Evolutionary conservation across 202 grass and related monocot species (phyloP).

Genomic region (Schoenoplectus tabernaemontani): DNA sequence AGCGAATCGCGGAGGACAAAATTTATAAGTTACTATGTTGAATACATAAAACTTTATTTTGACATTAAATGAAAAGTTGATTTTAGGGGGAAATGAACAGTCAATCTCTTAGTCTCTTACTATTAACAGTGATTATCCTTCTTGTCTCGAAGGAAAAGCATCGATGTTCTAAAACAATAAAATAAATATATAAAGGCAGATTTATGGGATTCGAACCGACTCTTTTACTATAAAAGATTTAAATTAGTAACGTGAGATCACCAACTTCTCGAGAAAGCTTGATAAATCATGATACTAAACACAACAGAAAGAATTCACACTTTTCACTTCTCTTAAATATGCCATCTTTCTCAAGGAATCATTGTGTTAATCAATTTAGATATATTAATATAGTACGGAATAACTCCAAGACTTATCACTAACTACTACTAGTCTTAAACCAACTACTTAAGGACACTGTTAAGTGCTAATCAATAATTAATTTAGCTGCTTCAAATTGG

Average conservation of each 20-base stretch:
- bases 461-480: neutral
- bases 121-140: neutral
- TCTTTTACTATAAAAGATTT: slow-evolving; percentile 3
- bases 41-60: too few species aligned
- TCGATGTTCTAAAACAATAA: neutral
- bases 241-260: slow-evolving; percentile 1
- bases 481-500: neutral
- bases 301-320: slow-evolving; percentile 8
- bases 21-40: too few species aligned
- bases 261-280: slow-evolving; percentile 14
- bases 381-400: neutral
- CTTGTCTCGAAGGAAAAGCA: neutral
- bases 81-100: too few species aligned
- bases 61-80: too few species aligned
- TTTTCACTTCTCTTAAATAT: slow-evolving; percentile 16
- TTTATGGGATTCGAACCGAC: slow-evolving; percentile 24
- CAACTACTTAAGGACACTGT: neutral
- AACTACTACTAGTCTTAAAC: neutral
- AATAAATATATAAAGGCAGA: neutral
- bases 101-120: neutral
- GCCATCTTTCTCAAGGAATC: slow-evolving; percentile 6
- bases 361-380: neutral
- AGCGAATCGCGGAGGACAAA: too few species aligned
- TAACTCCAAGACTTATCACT: neutral
- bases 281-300: slow-evolving; percentile 4